Conservation (phyloP, 495 filamentous ascomycete genomes). For the Hypoxylon fuscum region DNA sequence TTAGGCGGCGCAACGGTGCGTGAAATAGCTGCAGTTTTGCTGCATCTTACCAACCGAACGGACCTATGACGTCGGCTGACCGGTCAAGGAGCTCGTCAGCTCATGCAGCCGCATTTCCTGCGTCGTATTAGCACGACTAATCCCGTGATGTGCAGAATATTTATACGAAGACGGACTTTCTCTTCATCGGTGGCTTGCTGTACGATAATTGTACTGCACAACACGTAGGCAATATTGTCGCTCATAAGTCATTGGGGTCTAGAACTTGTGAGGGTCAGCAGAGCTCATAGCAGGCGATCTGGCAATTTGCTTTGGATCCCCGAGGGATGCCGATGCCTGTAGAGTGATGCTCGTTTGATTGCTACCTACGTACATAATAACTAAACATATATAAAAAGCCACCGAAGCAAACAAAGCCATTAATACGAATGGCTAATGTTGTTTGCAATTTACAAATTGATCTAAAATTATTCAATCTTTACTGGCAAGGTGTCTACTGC, state of each 20-base stretch:
- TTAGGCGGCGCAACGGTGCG: neutral
- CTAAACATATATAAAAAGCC: neutral
- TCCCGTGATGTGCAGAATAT: too few relatives aligned
- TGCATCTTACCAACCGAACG: slow-evolving; percentile 21
- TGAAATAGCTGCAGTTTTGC: neutral
- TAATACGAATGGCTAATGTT: neutral
- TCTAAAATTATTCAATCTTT: too few relatives aligned
- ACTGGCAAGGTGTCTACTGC: too few relatives aligned
- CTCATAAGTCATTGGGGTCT: too few relatives aligned
- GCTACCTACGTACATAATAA: neutral
- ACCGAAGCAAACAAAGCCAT: neutral
- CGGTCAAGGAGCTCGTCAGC: slow-evolving; percentile 22
- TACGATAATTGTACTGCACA: too few relatives aligned
- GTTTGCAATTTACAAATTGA: slow-evolving; percentile 15
- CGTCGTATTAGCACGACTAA: too few relatives aligned
- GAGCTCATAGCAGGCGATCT: neutral
- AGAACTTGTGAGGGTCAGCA: too few relatives aligned
- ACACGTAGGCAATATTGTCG: too few relatives aligned
- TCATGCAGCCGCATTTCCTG: slow-evolving; percentile 28
- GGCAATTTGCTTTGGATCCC: neutral
- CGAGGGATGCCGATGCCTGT: neutral
- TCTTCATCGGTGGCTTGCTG: too few relatives aligned
- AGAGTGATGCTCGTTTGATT: neutral
- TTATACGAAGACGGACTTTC: too few relatives aligned
- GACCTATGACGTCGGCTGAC: slow-evolving; percentile 34